These are phyloP conservation scores for Suaeda aralocaspica DNA, from an alignment of 148 eudicot genomes.

Conservation along the genomic window DNA sequence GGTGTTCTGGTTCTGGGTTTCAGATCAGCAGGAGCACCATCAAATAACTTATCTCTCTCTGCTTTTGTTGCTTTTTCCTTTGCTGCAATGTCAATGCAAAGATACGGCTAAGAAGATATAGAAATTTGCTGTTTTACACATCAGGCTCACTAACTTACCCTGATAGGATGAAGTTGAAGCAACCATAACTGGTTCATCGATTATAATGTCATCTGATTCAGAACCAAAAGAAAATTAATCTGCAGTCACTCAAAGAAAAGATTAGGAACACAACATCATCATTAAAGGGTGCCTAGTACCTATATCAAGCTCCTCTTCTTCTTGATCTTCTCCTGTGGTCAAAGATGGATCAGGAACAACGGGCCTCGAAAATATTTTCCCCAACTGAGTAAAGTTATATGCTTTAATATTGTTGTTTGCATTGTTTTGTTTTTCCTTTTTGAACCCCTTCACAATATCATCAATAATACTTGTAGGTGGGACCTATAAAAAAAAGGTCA, in stretches of 20 bases:
- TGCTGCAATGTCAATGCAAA: slow-evolving; percentile 30
- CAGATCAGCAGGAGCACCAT: slow-evolving; percentile 36
- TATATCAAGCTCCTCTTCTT: slow-evolving; percentile 53
- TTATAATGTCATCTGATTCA: slow-evolving; percentile 68
- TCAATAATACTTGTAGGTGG: slow-evolving; percentile 45
- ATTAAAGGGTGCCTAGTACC: slow-evolving; percentile 33
- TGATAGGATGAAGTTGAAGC: slow-evolving; percentile 49
- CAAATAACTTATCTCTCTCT: slow-evolving; percentile 48
- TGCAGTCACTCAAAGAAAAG: background rate
- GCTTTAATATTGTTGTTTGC: slow-evolving; percentile 23
- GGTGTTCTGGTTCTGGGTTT: slow-evolving; percentile 61
- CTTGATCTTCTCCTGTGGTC: slow-evolving; percentile 23
- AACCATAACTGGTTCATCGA: slow-evolving; percentile 55
- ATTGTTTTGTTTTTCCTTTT: slow-evolving; percentile 37
- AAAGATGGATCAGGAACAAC: slow-evolving; percentile 37
- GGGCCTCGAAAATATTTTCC: slow-evolving; percentile 39
- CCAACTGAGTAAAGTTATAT: slow-evolving; percentile 45
- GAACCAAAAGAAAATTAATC: background rate
- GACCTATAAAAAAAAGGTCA: slow-evolving; percentile 41
- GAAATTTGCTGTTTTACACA: background rate
- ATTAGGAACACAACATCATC: slow-evolving; percentile 1
- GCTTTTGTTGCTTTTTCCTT: slow-evolving; percentile 34
- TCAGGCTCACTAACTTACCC: slow-evolving; percentile 11
- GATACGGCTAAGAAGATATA: slow-evolving; percentile 2
- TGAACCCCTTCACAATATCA: slow-evolving; percentile 61